A percentile compares a stretch with the other conserved stretches of the same genome.
These are phyloP conservation scores for Echria macrotheca DNA, from an alignment of 495 filamentous ascomycete species.

Conservation along the genomic window DNA sequence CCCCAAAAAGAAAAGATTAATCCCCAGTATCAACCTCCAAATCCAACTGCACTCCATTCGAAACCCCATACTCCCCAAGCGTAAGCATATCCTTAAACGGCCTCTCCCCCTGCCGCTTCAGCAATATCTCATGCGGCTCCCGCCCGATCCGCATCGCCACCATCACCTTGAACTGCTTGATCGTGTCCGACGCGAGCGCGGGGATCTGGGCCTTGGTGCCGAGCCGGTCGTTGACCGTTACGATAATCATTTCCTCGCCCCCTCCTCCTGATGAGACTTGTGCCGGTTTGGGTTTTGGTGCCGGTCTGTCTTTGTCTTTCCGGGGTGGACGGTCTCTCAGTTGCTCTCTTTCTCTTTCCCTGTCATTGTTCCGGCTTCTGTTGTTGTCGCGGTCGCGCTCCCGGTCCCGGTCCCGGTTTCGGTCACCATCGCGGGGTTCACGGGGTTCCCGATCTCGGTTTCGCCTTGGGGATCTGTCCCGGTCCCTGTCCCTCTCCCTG, in stretches of 20 bases:
- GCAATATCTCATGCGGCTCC: constrained; percentile 80
- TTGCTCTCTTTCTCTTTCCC: constrained; percentile 22
- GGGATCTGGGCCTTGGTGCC: constrained; percentile 88
- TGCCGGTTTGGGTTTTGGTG: constrained; percentile 18
- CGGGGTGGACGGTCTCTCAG: constrained; percentile 15
- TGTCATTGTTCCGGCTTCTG: constrained; percentile 14
- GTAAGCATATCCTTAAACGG: constrained; percentile 88
- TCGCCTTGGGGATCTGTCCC: no score
- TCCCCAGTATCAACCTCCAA: constrained; percentile 78
- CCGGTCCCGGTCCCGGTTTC: no score
- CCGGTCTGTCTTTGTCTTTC: neutral
- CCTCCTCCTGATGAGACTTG: constrained; percentile 14
- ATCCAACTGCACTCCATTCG: constrained; percentile 84
- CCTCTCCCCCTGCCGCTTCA: constrained; percentile 85
- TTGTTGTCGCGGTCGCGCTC: constrained; percentile 10
- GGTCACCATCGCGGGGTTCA: no score
- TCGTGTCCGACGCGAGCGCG: constrained; percentile 72
- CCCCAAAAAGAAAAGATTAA: constrained; percentile 35
- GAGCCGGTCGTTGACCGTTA: constrained; percentile 85
- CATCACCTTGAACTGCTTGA: constrained; percentile 83
- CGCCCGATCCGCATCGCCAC: constrained; percentile 83
- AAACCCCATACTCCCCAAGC: constrained; percentile 83
- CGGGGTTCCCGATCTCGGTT: constrained; percentile 9
- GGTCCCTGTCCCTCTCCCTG: constrained; percentile 12
- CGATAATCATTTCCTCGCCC: constrained; percentile 80